Conservation (phyloP, 1,139 yeast genomes). For the Kodamaea plutei region DNA sequence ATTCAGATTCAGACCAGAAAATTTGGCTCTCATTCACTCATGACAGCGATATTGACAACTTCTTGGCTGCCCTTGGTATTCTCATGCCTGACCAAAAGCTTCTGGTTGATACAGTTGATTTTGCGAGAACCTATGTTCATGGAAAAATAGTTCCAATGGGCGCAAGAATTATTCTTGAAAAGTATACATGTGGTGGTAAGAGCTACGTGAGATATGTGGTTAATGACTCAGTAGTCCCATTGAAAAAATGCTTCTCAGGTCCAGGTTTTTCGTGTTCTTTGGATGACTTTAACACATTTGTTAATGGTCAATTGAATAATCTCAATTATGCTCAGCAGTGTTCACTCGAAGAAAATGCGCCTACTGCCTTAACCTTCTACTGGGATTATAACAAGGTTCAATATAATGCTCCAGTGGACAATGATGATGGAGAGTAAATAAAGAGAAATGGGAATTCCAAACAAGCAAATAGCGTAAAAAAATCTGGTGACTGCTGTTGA, state of each 20-base stretch:
- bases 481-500: too few species aligned
- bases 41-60: slow-evolving; percentile 28
- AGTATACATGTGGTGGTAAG: slow-evolving; percentile 19
- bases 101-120: slow-evolving; percentile 21
- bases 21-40: slow-evolving; percentile 26
- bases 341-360: slow-evolving; percentile 14
- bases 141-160: slow-evolving; percentile 26
- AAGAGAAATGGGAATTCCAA: too few species aligned
- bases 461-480: too few species aligned
- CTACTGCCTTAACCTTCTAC: slow-evolving; percentile 19
- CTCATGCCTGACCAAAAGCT: slow-evolving; percentile 18
- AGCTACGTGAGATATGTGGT: slow-evolving; percentile 24
- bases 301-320: slow-evolving; percentile 17
- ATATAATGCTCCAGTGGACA: slow-evolving; percentile 29
- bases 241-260: slow-evolving; percentile 23
- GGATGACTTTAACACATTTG: slow-evolving; percentile 18
- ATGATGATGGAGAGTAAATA: too few species aligned
- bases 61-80: slow-evolving; percentile 24
- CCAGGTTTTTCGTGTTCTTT: slow-evolving; percentile 33
- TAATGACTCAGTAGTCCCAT: slow-evolving; percentile 28
- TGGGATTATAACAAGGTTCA: slow-evolving; percentile 26
- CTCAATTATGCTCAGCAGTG: slow-evolving; percentile 18
- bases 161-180: slow-evolving; percentile 26
- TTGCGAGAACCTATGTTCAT: slow-evolving; percentile 25
- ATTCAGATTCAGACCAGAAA: slow-evolving; percentile 18